Conservation (phyloP, 768 basidiomycete genomes). For the Pulveroboletus sp. region DNA sequence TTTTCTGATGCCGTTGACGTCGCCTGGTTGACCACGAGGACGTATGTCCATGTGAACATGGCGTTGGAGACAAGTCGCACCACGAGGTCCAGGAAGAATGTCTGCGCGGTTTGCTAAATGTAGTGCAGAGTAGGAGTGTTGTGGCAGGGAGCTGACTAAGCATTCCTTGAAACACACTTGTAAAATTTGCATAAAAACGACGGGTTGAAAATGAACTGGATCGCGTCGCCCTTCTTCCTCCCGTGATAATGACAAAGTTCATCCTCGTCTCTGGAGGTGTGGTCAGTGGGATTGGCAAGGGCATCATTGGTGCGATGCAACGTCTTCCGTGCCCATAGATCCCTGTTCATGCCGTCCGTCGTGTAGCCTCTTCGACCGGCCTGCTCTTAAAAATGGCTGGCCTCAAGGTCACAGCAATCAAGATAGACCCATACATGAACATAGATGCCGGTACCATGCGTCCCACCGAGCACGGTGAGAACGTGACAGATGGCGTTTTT, state of each 20-base stretch:
- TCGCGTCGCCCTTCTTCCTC: constrained; percentile 1
- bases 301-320: constrained; percentile 81
- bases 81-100: too few relatives aligned
- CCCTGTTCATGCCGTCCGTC: constrained; percentile 20
- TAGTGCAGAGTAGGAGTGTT: too few relatives aligned
- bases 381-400: constrained; percentile 92
- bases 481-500: constrained; percentile 4
- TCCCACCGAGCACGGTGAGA: constrained; percentile 93
- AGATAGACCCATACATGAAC: constrained; percentile 99
- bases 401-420: constrained; percentile 96
- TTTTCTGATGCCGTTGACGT: not conserved
- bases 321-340: constrained; percentile 11
- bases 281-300: constrained; percentile 98
- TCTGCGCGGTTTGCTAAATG: too few relatives aligned
- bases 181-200: constrained; percentile 4
- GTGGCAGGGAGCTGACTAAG: constrained; percentile 13
- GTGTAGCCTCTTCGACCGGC: constrained; percentile 90
- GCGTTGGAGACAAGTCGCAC: not conserved
- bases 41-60: not conserved
- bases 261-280: constrained; percentile 96
- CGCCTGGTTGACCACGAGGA: not conserved
- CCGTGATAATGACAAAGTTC: constrained; percentile 78
- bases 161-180: not conserved
- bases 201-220: not conserved
- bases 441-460: constrained; percentile 99